Conservation (phyloP, 306 rosid species). For the Gillenia trifoliata region DNA sequence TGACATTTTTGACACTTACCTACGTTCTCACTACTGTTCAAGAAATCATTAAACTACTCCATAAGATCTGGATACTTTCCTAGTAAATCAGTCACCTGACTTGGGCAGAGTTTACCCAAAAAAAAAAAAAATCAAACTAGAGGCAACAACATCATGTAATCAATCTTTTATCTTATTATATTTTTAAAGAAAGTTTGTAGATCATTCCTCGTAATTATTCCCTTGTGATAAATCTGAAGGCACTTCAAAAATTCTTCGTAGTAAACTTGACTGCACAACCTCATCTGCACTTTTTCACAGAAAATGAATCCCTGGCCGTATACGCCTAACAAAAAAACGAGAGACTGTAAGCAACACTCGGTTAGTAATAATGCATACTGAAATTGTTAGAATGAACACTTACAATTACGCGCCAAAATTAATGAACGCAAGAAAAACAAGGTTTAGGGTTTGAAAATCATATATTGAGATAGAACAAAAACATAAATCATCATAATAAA, state of each 20-base stretch:
- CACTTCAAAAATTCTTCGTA: slow-evolving; percentile 78
- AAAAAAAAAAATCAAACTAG: slow-evolving; percentile 3
- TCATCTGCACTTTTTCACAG: slow-evolving; percentile 78
- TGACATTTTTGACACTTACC: slow-evolving; percentile 39
- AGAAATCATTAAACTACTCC: slow-evolving; percentile 76
- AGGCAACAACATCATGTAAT: slow-evolving; percentile 1
- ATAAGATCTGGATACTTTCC: slow-evolving; percentile 86
- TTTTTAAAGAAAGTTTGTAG: slow-evolving; percentile 32
- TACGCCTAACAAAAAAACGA: slow-evolving; percentile 49
- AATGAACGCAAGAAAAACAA: no score
- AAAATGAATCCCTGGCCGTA: slow-evolving; percentile 70
- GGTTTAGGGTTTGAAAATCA: no score
- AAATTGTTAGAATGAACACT: not conserved
- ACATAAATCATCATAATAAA: slow-evolving; percentile 12
- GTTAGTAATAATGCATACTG: not conserved
- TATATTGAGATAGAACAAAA: no score
- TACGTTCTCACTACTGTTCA: slow-evolving; percentile 77
- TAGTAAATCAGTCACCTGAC: slow-evolving; percentile 78
- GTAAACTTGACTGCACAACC: slow-evolving; percentile 68
- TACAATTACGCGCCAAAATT: no score
- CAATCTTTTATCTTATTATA: no score
- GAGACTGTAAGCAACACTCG: slow-evolving; percentile 9
- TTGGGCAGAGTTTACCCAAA: slow-evolving; percentile 11
- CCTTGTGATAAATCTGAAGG: slow-evolving; percentile 72
- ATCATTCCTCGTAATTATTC: slow-evolving; percentile 80